A percentile compares a stretch with the other conserved stretches of the same genome.
Conservation (phyloP, 2,329 filamentous ascomycete species). For the Lasiodiplodia citricola region DNA sequence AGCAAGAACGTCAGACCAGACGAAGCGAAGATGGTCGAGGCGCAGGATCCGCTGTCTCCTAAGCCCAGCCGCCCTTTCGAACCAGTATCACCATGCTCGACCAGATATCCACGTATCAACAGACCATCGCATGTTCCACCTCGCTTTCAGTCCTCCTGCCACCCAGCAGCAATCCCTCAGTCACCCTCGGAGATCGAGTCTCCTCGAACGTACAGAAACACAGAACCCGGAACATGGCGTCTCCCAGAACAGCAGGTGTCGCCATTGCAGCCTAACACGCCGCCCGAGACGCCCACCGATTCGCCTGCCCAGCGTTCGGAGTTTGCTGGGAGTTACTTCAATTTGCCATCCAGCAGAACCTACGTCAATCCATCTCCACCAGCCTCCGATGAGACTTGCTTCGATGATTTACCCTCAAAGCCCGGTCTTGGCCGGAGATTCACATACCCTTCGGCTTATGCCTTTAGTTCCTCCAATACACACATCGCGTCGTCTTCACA, state of each 20-base stretch:
- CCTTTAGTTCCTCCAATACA: not conserved
- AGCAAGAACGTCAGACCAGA: not conserved
- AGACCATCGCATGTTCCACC: not conserved
- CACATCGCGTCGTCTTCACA: not conserved
- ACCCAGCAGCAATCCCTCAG: not conserved
- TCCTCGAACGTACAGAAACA: not conserved
- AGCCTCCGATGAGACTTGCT: not conserved
- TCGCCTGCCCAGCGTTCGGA: not conserved
- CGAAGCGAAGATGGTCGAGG: not conserved
- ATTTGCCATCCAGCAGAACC: not conserved
- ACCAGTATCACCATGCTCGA: not conserved
- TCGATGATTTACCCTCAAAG: not conserved
- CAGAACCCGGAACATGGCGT: not conserved
- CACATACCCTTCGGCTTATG: not conserved
- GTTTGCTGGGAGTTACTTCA: not conserved
- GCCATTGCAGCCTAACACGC: not conserved
- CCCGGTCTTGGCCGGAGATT: not conserved
- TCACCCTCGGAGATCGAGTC: not conserved
- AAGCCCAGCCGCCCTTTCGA: not conserved
- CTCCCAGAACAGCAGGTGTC: not conserved
- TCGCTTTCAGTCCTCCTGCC: not conserved
- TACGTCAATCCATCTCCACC: not conserved
- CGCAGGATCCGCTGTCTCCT: slow-evolving; percentile 2
- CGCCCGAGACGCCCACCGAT: not conserved
- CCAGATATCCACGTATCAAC: not conserved